Evolutionary conservation across 768 basidiomycete genomes (phyloP), one percentile per base, ranked within the genome.

Genomic region (Leccinellum rugosiceps): DNA sequence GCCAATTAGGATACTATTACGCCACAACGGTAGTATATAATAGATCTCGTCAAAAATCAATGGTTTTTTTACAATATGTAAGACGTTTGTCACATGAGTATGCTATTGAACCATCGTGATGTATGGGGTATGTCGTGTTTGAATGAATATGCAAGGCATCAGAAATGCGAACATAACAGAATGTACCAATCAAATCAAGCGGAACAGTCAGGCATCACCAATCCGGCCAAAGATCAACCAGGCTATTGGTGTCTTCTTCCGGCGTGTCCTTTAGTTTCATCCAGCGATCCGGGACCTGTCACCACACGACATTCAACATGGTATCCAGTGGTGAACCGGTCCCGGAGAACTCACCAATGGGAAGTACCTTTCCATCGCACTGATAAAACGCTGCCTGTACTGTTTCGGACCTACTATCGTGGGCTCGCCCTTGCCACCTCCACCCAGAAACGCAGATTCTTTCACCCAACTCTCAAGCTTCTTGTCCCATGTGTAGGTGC

Each of bases 381-480:
- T 85, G 58, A 89, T 76, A 72, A 94, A 94, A 31, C 92, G 82
- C 55, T 92, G 88, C 64, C 91, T 81, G 76, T 98, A 98, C 72
- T 95, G 92, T 68, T 87, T 94, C 3, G 96, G 96, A 3, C 94
- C 96, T 25, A 98, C 91, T 65, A 99, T 95, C 0, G 96, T 98
- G 0, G 97, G 96, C 62, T 96, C 96, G 10, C 93, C 94, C 65
- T 82, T 87, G 44, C 85, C 86, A 45, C 83, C 81, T 21, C 84
- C 89, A 47, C 92, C 94, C 23, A 98, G 77, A 73, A 95, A 94
- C 0, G 91, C 82, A 2, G 92, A 88, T 64, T 98, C 97, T 68
- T 98, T 99, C 45, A 98, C 93, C 94, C 93, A 97, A 58, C 88
- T 98, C 75, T 98, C 97, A 17, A 99, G 77, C 64, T 94, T 94